These are phyloP conservation scores for Pachyrhizus erosus DNA, from an alignment of 306 rosid genomes.

Conservation along the genomic window DNA sequence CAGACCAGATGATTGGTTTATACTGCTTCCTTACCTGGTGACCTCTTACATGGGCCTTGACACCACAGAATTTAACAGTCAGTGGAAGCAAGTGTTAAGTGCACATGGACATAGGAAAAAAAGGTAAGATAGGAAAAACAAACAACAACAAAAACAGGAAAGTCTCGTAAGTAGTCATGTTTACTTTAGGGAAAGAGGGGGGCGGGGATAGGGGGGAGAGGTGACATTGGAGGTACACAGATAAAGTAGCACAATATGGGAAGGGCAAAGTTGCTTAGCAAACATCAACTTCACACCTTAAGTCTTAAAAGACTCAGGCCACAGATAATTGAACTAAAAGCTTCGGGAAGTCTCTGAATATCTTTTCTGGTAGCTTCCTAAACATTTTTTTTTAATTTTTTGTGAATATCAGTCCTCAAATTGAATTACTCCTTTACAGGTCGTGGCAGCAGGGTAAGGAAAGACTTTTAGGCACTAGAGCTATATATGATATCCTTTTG, in stretches of 20 bases:
- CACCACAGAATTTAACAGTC: slow-evolving; percentile 46
- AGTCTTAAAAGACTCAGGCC: not conserved
- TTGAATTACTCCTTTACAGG: slow-evolving; percentile 18
- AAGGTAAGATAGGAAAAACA: not conserved
- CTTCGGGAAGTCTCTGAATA: slow-evolving; percentile 2
- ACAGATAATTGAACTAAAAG: slow-evolving; percentile 20
- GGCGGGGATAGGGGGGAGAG: not conserved
- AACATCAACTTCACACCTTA: slow-evolving; percentile 26
- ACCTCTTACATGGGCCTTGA: slow-evolving; percentile 93
- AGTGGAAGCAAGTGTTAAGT: slow-evolving; percentile 35
- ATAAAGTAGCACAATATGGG: not conserved
- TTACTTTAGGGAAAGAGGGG: not conserved
- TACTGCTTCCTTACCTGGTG: slow-evolving; percentile 91
- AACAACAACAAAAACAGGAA: not conserved
- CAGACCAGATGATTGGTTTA: slow-evolving; percentile 78
- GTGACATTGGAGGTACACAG: slow-evolving; percentile 1
- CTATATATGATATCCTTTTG: not conserved
- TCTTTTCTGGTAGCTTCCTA: slow-evolving; percentile 7
- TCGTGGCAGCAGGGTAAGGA: slow-evolving; percentile 2
- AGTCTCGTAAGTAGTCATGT: not conserved
- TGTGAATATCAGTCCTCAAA: slow-evolving; percentile 16
- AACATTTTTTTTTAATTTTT: not conserved
- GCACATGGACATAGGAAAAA: slow-evolving; percentile 1
- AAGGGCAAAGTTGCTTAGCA: slow-evolving; percentile 9
- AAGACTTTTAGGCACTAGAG: not conserved